A percentile compares a stretch with the other conserved stretches of the same genome.
Evolutionary conservation across 441 rosid genomes (phyloP).

Genomic region (Gossypium schwendimanii): DNA sequence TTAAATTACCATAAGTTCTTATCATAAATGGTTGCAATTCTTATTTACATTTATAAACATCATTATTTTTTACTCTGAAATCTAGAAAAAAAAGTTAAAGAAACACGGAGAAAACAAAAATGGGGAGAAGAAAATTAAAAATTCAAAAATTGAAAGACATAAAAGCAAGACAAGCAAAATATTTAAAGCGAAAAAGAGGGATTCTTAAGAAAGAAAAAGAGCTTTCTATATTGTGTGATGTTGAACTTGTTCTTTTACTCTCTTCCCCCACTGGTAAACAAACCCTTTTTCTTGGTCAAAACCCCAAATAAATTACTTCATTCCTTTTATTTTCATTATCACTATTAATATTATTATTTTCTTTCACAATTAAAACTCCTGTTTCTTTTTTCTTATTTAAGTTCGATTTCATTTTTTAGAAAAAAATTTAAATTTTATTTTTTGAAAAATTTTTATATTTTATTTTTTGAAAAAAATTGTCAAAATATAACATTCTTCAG

Average conservation of each 20-base stretch:
- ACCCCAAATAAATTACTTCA: neutral
- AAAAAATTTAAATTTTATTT: too few relatives aligned
- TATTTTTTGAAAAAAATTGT: neutral
- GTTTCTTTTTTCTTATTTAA: neutral
- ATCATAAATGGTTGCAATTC: neutral
- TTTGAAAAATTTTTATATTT: too few relatives aligned
- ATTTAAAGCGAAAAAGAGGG: constrained; percentile 26
- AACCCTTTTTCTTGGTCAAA: constrained; percentile 1
- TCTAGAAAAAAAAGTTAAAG: too few relatives aligned
- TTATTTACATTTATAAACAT: too few relatives aligned
- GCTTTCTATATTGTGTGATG: constrained; percentile 18
- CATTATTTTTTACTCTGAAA: too few relatives aligned
- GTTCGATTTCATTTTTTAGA: too few relatives aligned
- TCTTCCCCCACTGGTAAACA: constrained; percentile 13
- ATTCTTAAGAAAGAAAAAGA: constrained; percentile 24
- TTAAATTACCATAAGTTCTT: neutral
- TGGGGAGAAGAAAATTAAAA: constrained; percentile 28
- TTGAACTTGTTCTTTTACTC: constrained; percentile 12
- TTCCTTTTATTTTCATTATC: neutral
- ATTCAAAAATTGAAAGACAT: constrained; percentile 4
- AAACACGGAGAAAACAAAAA: neutral
- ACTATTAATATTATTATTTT: neutral
- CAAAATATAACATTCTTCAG: constrained; percentile 3
- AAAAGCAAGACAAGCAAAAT: constrained; percentile 27
- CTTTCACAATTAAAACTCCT: too few relatives aligned